Evolutionary conservation across 2,329 filamentous ascomycete genomes (phyloP).

Genomic region (Phialophora verrucosa): DNA sequence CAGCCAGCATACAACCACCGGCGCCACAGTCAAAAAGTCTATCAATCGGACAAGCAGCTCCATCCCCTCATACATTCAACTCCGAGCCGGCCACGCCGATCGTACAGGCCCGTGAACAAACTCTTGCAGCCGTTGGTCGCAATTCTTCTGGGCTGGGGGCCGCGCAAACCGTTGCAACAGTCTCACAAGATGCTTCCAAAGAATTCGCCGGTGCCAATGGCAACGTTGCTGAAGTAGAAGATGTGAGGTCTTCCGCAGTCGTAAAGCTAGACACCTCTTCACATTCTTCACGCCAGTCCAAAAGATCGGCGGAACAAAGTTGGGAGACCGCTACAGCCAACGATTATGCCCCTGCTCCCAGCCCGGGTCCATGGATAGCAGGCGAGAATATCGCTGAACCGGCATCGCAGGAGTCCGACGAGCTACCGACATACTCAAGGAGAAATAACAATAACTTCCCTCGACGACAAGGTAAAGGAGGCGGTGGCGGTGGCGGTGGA

Average conservation of each 20-base stretch:
- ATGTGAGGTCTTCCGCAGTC: slow-evolving; percentile 17
- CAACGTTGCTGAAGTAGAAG: slow-evolving; percentile 9
- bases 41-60: slow-evolving; percentile 9
- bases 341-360: slow-evolving; percentile 26
- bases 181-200: background rate
- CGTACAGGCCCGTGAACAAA: background rate
- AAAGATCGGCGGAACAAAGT: slow-evolving; percentile 27
- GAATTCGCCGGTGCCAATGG: slow-evolving; percentile 16
- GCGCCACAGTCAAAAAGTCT: background rate
- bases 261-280: slow-evolving; percentile 28
- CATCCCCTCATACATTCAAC: background rate
- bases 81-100: background rate
- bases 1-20: background rate
- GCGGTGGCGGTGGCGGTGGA: background rate
- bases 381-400: background rate
- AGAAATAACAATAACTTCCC: slow-evolving; percentile 1
- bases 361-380: slow-evolving; percentile 27
- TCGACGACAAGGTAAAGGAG: slow-evolving; percentile 9
- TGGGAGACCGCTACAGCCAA: slow-evolving; percentile 27
- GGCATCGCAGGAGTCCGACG: background rate
- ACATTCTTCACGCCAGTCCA: slow-evolving; percentile 30
- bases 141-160: background rate
- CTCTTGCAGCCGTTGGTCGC: background rate
- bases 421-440: background rate
- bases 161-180: background rate